These are phyloP conservation scores for Simplicillium sp. DNA, from an alignment of 2,329 filamentous ascomycete species.

Conservation along the genomic window DNA sequence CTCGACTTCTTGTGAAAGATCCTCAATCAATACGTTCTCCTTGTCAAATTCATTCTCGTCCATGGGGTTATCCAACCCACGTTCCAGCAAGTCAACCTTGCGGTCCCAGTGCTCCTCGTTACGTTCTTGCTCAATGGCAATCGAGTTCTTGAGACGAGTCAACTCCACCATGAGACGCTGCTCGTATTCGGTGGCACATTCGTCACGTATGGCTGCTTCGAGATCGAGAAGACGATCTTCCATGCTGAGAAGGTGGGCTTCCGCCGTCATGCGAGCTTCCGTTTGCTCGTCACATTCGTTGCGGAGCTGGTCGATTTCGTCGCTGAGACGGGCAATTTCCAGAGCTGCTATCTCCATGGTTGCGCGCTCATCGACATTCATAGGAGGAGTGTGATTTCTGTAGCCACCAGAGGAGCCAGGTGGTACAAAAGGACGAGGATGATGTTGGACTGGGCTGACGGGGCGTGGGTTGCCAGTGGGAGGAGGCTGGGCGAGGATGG, in stretches of 20 bases:
- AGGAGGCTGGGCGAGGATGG: slow-evolving; percentile 41
- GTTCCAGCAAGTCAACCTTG: slow-evolving; percentile 63
- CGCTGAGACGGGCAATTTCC: slow-evolving; percentile 66
- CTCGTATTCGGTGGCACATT: slow-evolving; percentile 84
- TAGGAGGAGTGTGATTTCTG: slow-evolving; percentile 28
- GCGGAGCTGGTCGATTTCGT: slow-evolving; percentile 66
- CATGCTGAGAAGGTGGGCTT: slow-evolving; percentile 63
- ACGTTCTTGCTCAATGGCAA: slow-evolving; percentile 70
- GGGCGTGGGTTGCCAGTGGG: slow-evolving; percentile 13
- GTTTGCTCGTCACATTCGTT: slow-evolving; percentile 62
- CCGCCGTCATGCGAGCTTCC: slow-evolving; percentile 58
- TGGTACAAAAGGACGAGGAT: slow-evolving; percentile 29
- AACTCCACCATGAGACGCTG: slow-evolving; percentile 64
- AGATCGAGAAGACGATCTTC: slow-evolving; percentile 57
- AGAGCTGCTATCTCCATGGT: slow-evolving; percentile 76
- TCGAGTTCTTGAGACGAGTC: slow-evolving; percentile 68
- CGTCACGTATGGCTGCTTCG: slow-evolving; percentile 79
- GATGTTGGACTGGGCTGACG: slow-evolving; percentile 21
- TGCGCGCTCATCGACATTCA: slow-evolving; percentile 43
- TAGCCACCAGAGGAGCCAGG: slow-evolving; percentile 20
- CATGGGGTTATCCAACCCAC: slow-evolving; percentile 37
- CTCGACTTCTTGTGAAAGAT: slow-evolving; percentile 64
- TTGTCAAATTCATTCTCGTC: slow-evolving; percentile 47
- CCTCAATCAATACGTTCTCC: slow-evolving; percentile 52
- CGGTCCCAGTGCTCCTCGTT: slow-evolving; percentile 79